phyloP scores from a whole-genome alignment of 306 rosid genomes.

The Oxytropis ochrocephala region DNA sequence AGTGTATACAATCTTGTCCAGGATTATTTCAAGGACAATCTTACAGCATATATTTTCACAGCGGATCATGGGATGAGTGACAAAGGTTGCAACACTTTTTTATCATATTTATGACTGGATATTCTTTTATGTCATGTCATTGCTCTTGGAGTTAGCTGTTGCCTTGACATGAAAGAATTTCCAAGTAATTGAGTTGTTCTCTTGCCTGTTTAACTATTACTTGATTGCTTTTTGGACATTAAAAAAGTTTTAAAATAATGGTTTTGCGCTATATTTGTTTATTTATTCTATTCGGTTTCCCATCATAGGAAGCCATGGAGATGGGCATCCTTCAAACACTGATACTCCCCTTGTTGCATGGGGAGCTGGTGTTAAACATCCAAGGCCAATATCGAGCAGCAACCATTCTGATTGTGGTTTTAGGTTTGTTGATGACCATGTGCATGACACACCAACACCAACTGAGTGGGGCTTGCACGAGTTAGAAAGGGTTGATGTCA shows the following conservation, averaged over 20 bases:
- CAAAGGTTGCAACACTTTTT: constrained; percentile 50
- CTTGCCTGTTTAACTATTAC: neutral
- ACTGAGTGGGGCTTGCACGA: constrained; percentile 74
- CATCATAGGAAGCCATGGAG: constrained; percentile 81
- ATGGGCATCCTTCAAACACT: constrained; percentile 90
- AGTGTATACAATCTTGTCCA: constrained; percentile 67
- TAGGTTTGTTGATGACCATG: constrained; percentile 75
- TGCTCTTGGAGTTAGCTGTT: neutral
- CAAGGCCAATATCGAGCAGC: constrained; percentile 60
- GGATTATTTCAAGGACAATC: constrained; percentile 71
- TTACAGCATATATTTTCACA: constrained; percentile 69
- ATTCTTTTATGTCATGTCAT: neutral
- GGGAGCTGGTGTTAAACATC: constrained; percentile 89
- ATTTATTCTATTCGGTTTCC: neutral
- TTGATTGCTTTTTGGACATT: constrained; percentile 5
- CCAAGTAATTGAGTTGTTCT: neutral
- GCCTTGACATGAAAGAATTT: constrained; percentile 10
- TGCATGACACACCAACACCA: constrained; percentile 77
- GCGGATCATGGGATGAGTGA: constrained; percentile 98
- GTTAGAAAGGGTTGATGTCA: constrained; percentile 87
- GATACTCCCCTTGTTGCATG: constrained; percentile 94
- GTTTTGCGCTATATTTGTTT: constrained; percentile 4
- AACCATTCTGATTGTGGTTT: constrained; percentile 64
- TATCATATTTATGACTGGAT: neutral
- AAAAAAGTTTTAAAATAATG: neutral